A percentile compares a stretch with the other conserved stretches of the same genome.
Evolutionary conservation across 129 eudicot species (phyloP).

Genomic region (Pseudognaphalium luteoalbum): DNA sequence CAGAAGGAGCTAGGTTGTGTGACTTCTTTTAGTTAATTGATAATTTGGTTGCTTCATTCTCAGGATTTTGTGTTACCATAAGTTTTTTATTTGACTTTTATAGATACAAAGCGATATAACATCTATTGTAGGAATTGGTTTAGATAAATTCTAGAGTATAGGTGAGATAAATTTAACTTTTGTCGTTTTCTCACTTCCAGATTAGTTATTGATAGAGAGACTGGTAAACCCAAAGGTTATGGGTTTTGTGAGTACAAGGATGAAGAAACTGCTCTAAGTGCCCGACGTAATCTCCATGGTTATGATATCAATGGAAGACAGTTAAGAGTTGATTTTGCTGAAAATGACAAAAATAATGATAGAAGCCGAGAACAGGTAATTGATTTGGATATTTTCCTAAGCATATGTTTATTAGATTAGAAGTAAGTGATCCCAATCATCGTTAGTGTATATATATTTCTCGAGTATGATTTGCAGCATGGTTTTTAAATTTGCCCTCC

Average conservation of each 20-base stretch:
- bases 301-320: constrained; percentile 96
- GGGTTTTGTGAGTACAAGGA: constrained; percentile 99
- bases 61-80: neutral
- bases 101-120: constrained; percentile 1
- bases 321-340: constrained; percentile 97
- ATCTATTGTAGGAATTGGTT: neutral
- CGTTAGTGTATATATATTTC: neutral
- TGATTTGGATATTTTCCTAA: constrained; percentile 10
- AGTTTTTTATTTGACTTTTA: neutral
- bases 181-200: constrained; percentile 35
- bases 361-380: constrained; percentile 79
- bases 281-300: constrained; percentile 94
- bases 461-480: neutral
- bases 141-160: neutral
- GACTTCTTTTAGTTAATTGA: neutral
- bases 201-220: constrained; percentile 90
- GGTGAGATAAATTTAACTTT: neutral
- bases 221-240: constrained; percentile 96
- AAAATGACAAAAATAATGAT: constrained; percentile 84
- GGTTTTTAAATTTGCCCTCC: neutral
- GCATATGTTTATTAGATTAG: constrained; percentile 7
- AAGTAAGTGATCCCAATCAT: neutral
- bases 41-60: neutral
- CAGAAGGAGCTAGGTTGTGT: neutral
- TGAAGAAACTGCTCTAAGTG: constrained; percentile 98